Conservation (phyloP, 108 stramenopile genomes). For the Fragilaria radians region DNA sequence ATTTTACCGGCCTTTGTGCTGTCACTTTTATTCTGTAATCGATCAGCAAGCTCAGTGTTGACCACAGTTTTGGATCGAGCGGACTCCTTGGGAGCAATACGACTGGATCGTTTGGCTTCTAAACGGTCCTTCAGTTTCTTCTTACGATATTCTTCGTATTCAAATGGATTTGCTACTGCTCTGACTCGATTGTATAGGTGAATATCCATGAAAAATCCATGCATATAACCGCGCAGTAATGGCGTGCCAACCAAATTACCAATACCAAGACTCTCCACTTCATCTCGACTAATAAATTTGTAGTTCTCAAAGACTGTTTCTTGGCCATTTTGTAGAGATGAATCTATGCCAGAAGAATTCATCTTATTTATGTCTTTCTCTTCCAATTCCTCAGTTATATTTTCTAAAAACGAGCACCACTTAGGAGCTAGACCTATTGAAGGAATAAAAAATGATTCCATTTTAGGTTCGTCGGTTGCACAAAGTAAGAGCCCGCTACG, state of each 20-base stretch:
- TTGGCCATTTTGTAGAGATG: constrained; percentile 44
- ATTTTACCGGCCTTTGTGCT: constrained; percentile 69
- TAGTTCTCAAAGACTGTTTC: constrained; percentile 95
- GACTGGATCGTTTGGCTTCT: constrained; percentile 85
- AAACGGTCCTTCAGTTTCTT: constrained; percentile 84
- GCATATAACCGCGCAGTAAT: constrained; percentile 95
- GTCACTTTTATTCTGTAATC: constrained; percentile 53
- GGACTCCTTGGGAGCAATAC: constrained; percentile 63
- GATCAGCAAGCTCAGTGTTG: constrained; percentile 74
- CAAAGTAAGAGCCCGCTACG: constrained; percentile 91
- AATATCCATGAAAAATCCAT: constrained; percentile 98
- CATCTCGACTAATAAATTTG: constrained; percentile 94
- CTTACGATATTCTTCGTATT: constrained; percentile 94
- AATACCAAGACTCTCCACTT: constrained; percentile 92
- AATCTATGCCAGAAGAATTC: constrained; percentile 13
- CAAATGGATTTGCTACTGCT: constrained; percentile 94
- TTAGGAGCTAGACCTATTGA: constrained; percentile 92
- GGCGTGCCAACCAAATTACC: constrained; percentile 94
- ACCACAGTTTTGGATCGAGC: constrained; percentile 32
- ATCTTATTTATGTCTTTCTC: constrained; percentile 76
- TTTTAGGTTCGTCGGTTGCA: constrained; percentile 89
- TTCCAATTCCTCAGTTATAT: constrained; percentile 97
- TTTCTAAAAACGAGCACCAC: constrained; percentile 98
- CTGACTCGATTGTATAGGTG: constrained; percentile 87
- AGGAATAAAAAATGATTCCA: constrained; percentile 94